Evolutionary conservation across 495 filamentous ascomycete genomes (phyloP).

Genomic region (Penicillium desertorum): DNA sequence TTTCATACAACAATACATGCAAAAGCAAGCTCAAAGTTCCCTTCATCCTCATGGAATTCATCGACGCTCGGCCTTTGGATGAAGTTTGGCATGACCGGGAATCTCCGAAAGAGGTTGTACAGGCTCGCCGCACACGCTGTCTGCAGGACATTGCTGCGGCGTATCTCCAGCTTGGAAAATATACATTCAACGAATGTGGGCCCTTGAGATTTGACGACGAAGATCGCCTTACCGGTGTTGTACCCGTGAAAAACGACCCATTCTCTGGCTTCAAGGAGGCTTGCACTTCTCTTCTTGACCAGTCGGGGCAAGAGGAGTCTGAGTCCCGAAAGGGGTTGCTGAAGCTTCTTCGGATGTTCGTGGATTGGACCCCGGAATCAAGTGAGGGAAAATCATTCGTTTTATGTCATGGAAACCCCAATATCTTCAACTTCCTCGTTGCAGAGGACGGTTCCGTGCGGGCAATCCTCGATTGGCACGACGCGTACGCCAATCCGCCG

Average conservation of each 20-base stretch:
- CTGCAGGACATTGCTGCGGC: conserved; percentile 1
- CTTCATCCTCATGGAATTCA: background rate
- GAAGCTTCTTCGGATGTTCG: background rate
- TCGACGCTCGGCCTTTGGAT: background rate
- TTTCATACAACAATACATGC: background rate
- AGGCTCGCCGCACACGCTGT: background rate
- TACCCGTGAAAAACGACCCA: background rate
- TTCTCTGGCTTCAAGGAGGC: background rate
- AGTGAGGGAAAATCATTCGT: background rate
- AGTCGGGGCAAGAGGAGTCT: background rate
- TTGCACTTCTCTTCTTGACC: background rate
- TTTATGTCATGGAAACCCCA: background rate
- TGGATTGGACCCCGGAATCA: background rate
- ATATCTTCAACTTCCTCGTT: background rate
- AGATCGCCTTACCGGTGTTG: background rate
- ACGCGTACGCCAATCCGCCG: background rate
- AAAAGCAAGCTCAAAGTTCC: background rate
- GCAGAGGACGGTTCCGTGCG: background rate
- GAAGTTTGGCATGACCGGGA: background rate
- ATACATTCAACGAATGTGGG: background rate
- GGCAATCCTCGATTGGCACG: background rate
- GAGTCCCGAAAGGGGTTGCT: too few relatives aligned
- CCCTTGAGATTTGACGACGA: background rate
- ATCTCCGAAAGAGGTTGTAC: background rate
- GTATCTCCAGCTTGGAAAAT: background rate